phyloP scores from a whole-genome alignment of 495 filamentous ascomycete species.

The Tuber borchii region DNA sequence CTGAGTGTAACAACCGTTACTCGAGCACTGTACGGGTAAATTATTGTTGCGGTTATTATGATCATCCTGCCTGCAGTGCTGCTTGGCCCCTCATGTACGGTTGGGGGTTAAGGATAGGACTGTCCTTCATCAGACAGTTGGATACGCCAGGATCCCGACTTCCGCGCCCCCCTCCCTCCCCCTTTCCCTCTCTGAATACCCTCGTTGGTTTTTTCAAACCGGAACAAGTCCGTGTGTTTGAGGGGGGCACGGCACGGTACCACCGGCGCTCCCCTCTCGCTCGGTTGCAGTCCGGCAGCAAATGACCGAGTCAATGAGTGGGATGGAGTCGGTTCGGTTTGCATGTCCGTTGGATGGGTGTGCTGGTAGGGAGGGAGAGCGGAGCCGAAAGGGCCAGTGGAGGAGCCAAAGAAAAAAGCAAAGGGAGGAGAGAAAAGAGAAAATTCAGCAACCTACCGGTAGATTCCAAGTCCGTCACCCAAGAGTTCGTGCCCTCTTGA shows the following conservation, averaged over 20 bases:
- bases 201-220: not conserved
- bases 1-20: not conserved
- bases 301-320: not conserved
- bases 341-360: not conserved
- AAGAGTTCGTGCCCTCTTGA: not conserved
- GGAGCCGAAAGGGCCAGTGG: not conserved
- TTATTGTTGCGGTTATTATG: not conserved
- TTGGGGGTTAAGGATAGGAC: not conserved
- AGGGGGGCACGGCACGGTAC: not conserved
- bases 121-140: not conserved
- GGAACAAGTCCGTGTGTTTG: not conserved
- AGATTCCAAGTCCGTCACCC: not conserved
- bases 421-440: not conserved
- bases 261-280: not conserved
- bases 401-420: not conserved
- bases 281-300: too few species aligned
- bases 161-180: not conserved
- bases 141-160: not conserved
- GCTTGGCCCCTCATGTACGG: not conserved
- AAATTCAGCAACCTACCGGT: not conserved
- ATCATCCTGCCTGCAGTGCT: not conserved
- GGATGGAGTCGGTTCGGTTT: not conserved
- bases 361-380: not conserved
- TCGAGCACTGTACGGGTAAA: not conserved
- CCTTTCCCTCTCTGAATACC: not conserved